Evolutionary conservation across 2,329 filamentous ascomycete genomes (phyloP).

Genomic region (Hypoxylon sp.): DNA sequence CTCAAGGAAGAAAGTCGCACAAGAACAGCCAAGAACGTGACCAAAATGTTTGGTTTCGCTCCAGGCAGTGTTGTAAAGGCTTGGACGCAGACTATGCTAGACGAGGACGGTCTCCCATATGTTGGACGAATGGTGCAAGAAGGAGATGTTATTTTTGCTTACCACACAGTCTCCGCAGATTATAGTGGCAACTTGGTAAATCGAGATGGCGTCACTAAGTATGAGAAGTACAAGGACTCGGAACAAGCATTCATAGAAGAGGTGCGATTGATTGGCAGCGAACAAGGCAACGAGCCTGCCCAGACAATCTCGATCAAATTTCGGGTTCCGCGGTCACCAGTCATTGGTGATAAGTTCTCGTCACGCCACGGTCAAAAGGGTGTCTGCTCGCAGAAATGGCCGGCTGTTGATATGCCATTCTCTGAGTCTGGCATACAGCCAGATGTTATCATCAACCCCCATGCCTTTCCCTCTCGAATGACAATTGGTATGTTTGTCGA

Average conservation of each 20-base stretch:
- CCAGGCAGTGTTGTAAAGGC: constrained; percentile 80
- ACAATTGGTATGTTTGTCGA: constrained; percentile 99
- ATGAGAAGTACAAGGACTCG: constrained; percentile 93
- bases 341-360: constrained; percentile 99
- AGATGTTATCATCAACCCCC: constrained; percentile 98
- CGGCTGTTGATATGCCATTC: constrained; percentile 93
- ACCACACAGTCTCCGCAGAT: constrained; percentile 88
- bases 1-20: constrained; percentile 83
- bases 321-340: constrained; percentile 87
- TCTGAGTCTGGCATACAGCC: constrained; percentile 96
- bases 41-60: constrained; percentile 92
- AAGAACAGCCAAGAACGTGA: constrained; percentile 76
- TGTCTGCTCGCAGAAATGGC: constrained; percentile 97
- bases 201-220: constrained; percentile 86
- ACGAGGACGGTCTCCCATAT: constrained; percentile 88
- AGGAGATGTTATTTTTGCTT: constrained; percentile 89
- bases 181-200: constrained; percentile 85
- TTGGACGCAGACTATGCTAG: constrained; percentile 79
- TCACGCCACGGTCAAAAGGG: constrained; percentile 98
- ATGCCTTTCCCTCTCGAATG: constrained; percentile 99
- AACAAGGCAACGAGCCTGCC: constrained; percentile 84
- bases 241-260: constrained; percentile 93
- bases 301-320: constrained; percentile 95
- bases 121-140: constrained; percentile 83
- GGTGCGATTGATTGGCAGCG: constrained; percentile 89